Conservation (phyloP, 2,329 filamentous ascomycete species). For the Fusarium keratoplasticum region DNA sequence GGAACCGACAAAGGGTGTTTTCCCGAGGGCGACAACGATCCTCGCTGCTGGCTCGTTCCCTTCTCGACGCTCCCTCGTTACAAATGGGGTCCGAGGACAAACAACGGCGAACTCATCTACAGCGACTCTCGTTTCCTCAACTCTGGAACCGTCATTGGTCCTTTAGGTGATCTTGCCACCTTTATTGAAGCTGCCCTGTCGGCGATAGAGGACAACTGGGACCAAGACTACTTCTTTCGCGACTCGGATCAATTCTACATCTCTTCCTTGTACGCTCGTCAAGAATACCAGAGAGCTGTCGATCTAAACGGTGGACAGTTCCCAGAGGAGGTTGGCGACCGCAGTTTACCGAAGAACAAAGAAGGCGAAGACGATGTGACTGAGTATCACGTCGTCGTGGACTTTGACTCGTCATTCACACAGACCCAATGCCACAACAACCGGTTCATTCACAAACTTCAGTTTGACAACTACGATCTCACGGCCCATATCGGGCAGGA, state of each 20-base stretch:
- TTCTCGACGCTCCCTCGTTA: constrained; percentile 28
- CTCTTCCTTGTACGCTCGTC: constrained; percentile 33
- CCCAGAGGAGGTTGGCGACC: constrained; percentile 19
- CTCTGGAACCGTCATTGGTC: constrained; percentile 39
- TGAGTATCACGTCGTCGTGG: constrained; percentile 32
- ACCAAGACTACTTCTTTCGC: constrained; percentile 14
- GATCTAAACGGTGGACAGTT: constrained; percentile 23
- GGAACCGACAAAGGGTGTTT: constrained; percentile 39
- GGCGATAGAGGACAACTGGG: constrained; percentile 17
- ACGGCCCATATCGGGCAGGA: constrained; percentile 49
- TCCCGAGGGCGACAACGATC: constrained; percentile 9
- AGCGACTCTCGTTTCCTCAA: constrained; percentile 34
- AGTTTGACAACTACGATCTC: constrained; percentile 55
- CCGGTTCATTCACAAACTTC: constrained; percentile 58
- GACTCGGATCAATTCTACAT: constrained; percentile 41
- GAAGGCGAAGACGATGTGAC: constrained; percentile 16
- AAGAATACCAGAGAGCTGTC: constrained; percentile 36
- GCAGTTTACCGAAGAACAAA: constrained; percentile 25
- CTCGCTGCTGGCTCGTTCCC: constrained; percentile 37
- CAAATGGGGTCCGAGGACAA: constrained; percentile 32
- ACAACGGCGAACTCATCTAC: constrained; percentile 13
- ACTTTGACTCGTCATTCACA: constrained; percentile 57
- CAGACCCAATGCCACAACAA: constrained; percentile 60
- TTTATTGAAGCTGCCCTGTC: constrained; percentile 32
- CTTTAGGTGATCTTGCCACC: constrained; percentile 31